Percentiles rank a stretch among this genome's conserved stretches.
These are phyloP conservation scores for Pseudognaphalium luteoalbum DNA, from an alignment of 129 eudicot species.

Conservation along the genomic window DNA sequence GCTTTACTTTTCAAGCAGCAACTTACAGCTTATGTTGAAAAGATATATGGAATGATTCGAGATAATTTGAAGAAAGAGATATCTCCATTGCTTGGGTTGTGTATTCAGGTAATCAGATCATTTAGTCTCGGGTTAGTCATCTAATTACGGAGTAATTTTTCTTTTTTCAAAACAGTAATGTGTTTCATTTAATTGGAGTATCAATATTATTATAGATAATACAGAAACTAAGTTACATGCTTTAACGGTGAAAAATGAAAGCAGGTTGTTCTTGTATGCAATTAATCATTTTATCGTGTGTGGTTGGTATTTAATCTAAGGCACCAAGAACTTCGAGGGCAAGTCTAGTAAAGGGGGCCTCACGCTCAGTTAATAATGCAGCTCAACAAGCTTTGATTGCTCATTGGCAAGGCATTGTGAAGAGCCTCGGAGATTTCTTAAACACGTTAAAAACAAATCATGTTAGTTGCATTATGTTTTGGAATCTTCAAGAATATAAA, in stretches of 20 bases:
- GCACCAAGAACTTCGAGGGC: conserved; percentile 99
- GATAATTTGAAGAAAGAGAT: conserved; percentile 95
- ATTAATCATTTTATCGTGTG: not conserved
- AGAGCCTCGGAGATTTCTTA: conserved; percentile 77
- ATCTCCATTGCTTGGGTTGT: conserved; percentile 56
- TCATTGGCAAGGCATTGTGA: conserved; percentile 99
- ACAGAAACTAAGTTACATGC: not conserved
- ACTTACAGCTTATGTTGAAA: conserved; percentile 95
- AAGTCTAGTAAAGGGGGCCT: conserved; percentile 96
- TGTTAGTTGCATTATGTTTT: conserved; percentile 49
- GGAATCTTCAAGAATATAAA: conserved; percentile 10
- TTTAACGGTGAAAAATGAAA: not conserved
- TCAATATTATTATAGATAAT: too few species aligned
- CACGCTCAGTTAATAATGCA: conserved; percentile 83
- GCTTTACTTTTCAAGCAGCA: conserved; percentile 97
- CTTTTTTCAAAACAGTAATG: not conserved
- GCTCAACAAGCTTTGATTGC: conserved; percentile 91
- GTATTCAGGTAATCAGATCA: conserved; percentile 59
- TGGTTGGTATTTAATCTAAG: conserved; percentile 38
- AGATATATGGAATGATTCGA: conserved; percentile 90
- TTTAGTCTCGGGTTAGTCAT: not conserved
- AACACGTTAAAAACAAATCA: conserved; percentile 75
- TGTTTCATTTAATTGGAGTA: not conserved
- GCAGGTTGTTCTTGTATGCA: not conserved
- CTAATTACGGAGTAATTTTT: not conserved